phyloP scores from a whole-genome alignment of 345 rosid species.

The Corchorus olitorius region DNA sequence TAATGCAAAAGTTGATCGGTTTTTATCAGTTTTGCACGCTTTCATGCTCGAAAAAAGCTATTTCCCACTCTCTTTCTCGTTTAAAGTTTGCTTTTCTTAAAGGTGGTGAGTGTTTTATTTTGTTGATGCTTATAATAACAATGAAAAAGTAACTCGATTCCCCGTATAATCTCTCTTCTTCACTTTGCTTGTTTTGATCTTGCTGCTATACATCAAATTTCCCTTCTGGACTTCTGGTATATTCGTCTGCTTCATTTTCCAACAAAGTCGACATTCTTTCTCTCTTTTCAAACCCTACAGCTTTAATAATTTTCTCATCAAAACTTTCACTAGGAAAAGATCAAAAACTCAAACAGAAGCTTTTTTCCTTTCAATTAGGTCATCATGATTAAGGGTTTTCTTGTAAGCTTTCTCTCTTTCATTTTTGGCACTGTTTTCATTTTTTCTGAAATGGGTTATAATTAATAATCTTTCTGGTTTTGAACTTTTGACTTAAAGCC shows the following conservation, averaged over 20 bases:
- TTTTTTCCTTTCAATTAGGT: constrained; percentile 13
- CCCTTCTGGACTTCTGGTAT: constrained; percentile 14
- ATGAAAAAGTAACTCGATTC: constrained; percentile 2
- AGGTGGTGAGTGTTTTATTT: constrained; percentile 24
- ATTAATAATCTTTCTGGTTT: background rate
- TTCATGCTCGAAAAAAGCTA: constrained; percentile 27
- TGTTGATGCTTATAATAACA: constrained; percentile 10
- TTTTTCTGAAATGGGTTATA: background rate
- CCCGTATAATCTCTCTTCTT: constrained; percentile 10
- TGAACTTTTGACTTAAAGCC: background rate
- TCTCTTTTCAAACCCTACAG: constrained; percentile 4
- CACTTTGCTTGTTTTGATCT: background rate
- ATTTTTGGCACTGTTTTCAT: background rate
- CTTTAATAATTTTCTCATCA: background rate
- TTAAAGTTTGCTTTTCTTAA: constrained; percentile 29
- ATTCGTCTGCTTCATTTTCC: constrained; percentile 21
- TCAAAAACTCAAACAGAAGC: background rate
- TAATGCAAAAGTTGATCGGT: constrained; percentile 1
- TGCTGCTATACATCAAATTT: background rate
- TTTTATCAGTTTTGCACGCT: constrained; percentile 28
- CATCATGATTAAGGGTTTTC: background rate
- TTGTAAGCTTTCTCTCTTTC: background rate
- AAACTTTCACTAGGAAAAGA: no score
- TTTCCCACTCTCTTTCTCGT: constrained; percentile 20
- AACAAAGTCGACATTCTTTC: constrained; percentile 17